Evolutionary conservation across 148 eudicot genomes (phyloP).

Genomic region (Mesembryanthemum crystallinum): DNA sequence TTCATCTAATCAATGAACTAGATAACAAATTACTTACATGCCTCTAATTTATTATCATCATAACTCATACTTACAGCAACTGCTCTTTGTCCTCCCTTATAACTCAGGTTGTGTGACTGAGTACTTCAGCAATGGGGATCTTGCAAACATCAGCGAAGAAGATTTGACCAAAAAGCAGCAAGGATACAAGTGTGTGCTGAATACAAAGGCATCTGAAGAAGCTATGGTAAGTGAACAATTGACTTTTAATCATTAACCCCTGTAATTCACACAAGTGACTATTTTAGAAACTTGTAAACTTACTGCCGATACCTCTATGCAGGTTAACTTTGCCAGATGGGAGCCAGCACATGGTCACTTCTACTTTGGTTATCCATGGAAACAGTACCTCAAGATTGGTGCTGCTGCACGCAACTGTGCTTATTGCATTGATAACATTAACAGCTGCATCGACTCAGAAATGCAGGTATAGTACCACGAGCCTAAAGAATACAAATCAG

Average conservation of each 20-base stretch:
- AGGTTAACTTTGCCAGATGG: constrained; percentile 89
- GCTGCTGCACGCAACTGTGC: constrained; percentile 69
- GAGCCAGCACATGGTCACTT: constrained; percentile 83
- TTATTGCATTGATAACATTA: constrained; percentile 60
- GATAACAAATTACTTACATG: neutral
- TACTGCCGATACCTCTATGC: constrained; percentile 2
- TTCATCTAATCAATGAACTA: neutral
- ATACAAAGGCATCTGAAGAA: constrained; percentile 77
- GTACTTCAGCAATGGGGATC: constrained; percentile 47
- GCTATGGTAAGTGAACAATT: constrained; percentile 53
- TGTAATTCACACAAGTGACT: neutral
- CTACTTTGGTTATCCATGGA: constrained; percentile 79
- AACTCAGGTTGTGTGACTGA: constrained; percentile 57
- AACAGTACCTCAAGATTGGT: constrained; percentile 62
- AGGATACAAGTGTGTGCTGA: constrained; percentile 73
- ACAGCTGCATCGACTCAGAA: constrained; percentile 53
- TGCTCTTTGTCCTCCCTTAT: neutral
- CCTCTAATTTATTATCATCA: neutral
- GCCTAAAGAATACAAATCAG: too few species aligned
- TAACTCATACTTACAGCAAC: neutral
- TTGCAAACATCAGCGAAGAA: constrained; percentile 27
- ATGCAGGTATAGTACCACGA: constrained; percentile 41
- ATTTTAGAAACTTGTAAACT: neutral
- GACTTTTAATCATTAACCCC: too few species aligned
- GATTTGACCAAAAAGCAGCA: constrained; percentile 35